phyloP scores from a whole-genome alignment of 2,329 filamentous ascomycete genomes.

The Bipolaris oryzae region DNA sequence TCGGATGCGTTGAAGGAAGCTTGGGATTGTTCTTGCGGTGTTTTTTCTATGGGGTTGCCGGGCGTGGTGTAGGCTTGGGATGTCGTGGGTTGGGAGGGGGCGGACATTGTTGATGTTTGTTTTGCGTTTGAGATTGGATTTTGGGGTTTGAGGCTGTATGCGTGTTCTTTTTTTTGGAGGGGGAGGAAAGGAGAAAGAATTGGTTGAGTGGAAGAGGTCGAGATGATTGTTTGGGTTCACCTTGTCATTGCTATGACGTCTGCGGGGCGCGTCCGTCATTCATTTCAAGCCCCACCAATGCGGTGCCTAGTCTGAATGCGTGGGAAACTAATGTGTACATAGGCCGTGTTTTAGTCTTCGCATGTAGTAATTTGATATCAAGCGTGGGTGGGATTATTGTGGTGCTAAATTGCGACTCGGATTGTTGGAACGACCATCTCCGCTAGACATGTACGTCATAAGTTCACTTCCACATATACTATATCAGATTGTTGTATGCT shows the following conservation, averaged over 20 bases:
- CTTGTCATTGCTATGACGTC: slow-evolving; percentile 35
- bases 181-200: slow-evolving; percentile 12
- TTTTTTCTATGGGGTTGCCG: slow-evolving; percentile 54
- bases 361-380: slow-evolving; percentile 12
- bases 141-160: neutral
- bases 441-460: neutral
- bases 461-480: neutral
- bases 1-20: slow-evolving; percentile 45
- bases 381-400: slow-evolving; percentile 3
- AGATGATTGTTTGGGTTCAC: slow-evolving; percentile 4
- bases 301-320: slow-evolving; percentile 15
- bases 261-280: slow-evolving; percentile 37
- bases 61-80: slow-evolving; percentile 54
- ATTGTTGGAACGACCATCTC: neutral
- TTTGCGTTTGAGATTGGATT: slow-evolving; percentile 3
- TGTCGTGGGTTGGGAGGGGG: slow-evolving; percentile 52
- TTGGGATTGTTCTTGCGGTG: slow-evolving; percentile 47
- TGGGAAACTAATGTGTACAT: slow-evolving; percentile 12
- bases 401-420: neutral
- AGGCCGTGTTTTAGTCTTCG: slow-evolving; percentile 12
- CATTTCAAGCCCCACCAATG: slow-evolving; percentile 23
- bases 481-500: neutral
- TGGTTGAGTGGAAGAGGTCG: neutral
- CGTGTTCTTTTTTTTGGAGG: neutral
- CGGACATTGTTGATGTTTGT: slow-evolving; percentile 40